A percentile compares a stretch with the other conserved stretches of the same genome.
Evolutionary conservation across 805 yeast genomes (phyloP).

Genomic region (Saccharomycopsis fermentans): DNA sequence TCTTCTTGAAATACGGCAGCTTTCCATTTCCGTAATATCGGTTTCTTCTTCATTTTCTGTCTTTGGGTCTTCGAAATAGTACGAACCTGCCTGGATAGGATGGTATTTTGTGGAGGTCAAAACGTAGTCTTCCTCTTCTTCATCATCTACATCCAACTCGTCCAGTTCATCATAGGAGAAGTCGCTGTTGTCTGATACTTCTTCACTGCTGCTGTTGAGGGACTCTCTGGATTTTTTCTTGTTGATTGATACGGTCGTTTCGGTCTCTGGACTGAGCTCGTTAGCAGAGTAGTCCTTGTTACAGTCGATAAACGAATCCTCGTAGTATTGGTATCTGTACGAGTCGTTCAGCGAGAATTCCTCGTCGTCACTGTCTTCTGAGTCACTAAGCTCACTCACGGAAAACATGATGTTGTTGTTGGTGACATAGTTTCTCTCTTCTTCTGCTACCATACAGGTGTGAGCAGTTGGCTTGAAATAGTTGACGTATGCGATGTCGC

Average conservation of each 20-base stretch:
- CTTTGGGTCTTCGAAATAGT: background rate
- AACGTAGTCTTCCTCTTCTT: conserved; percentile 5
- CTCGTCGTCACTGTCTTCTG: conserved; percentile 4
- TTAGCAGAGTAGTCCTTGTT: background rate
- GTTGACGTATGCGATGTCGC: background rate
- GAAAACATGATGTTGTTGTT: background rate
- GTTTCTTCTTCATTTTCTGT: background rate
- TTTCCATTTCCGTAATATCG: conserved; percentile 1
- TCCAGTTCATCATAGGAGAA: conserved; percentile 1
- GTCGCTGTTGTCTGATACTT: conserved; percentile 20
- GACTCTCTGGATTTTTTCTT: conserved; percentile 17
- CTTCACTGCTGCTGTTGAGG: background rate
- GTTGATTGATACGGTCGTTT: background rate
- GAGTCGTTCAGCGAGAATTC: background rate
- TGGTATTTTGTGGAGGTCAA: background rate
- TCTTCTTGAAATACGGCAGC: background rate
- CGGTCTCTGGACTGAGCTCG: background rate
- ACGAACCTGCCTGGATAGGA: background rate
- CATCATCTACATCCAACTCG: conserved; percentile 1
- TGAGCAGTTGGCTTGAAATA: background rate
- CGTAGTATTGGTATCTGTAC: background rate
- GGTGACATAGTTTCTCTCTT: background rate
- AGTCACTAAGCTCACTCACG: conserved; percentile 4
- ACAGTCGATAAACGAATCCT: background rate
- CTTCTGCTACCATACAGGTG: background rate